Conservation (phyloP, 2,329 filamentous ascomycete genomes). For the Stachybotrys elegans region DNA sequence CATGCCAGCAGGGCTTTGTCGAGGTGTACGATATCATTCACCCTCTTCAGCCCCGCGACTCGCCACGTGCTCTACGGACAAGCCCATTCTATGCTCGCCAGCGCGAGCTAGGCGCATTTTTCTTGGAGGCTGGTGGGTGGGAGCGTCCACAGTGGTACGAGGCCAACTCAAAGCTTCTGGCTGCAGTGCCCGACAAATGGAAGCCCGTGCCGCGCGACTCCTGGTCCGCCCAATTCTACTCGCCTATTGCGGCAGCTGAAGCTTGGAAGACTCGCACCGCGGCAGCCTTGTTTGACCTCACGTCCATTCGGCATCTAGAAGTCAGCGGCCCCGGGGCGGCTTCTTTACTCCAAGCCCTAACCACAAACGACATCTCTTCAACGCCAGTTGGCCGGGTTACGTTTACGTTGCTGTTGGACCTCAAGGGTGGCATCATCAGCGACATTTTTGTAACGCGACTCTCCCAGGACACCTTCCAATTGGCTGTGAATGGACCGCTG, state of each 20-base stretch:
- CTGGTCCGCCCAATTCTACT: slow-evolving; percentile 54
- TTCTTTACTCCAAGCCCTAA: slow-evolving; percentile 48
- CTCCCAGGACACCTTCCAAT: slow-evolving; percentile 43
- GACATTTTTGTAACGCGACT: slow-evolving; percentile 54
- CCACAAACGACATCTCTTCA: slow-evolving; percentile 40
- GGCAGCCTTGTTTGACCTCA: slow-evolving; percentile 60
- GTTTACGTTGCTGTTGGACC: slow-evolving; percentile 52
- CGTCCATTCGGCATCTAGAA: slow-evolving; percentile 52
- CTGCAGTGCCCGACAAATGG: slow-evolving; percentile 48
- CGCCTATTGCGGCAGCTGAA: slow-evolving; percentile 53
- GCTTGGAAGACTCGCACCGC: slow-evolving; percentile 61
- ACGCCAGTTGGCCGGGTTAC: slow-evolving; percentile 44
- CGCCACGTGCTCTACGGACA: slow-evolving; percentile 52
- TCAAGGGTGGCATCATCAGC: slow-evolving; percentile 46
- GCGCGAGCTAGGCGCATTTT: slow-evolving; percentile 49
- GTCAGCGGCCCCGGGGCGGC: slow-evolving; percentile 52
- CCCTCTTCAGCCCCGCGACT: slow-evolving; percentile 51
- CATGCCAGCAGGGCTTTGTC: slow-evolving; percentile 55
- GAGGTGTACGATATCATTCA: slow-evolving; percentile 63
- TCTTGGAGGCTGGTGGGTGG: slow-evolving; percentile 56
- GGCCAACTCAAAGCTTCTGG: slow-evolving; percentile 46
- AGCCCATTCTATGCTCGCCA: slow-evolving; percentile 55
- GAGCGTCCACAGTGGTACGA: slow-evolving; percentile 61
- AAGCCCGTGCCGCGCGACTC: slow-evolving; percentile 48
- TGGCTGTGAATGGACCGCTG: slow-evolving; percentile 50